Base-by-base conservation (phyloP, 352 stramenopile genomes). In the Phytophthora ohioensis region DNA sequence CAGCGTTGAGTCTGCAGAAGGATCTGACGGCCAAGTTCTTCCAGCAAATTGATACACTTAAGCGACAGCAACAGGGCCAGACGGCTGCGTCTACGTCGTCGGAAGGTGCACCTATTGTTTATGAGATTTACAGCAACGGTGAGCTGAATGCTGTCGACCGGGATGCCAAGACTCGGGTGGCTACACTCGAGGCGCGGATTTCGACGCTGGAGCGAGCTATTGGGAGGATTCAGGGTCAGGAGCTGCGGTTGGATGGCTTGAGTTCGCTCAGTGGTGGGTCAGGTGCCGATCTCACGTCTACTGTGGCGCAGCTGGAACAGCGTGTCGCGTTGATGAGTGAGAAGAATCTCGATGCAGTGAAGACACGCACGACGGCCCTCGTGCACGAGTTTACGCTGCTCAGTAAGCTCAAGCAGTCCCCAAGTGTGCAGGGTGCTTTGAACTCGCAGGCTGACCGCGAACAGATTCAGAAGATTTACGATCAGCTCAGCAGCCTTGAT, bases 61-160 rank as follows among this genome's bases (percentile, higher is more conserved):
- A 87, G 71, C 54, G 69, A 3, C 69, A 87, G 61, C 74, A 85
- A 57, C 71, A 78, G 27, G 64, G 56, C 11, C 61, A 72, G 27
- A 72, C 64, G 5, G 17, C 41, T 36, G 42, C 17, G 32, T 35
- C 56, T 35, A 48, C 52, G 3, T 55, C 38, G 8, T 57, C 48
- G 12, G 58, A 73, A 39, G 43, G 45, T 27, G 76, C 83, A 4
- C 75, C 80, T 3, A 90, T 93, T 54, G 80, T 92, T 55, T 93
- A 93, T 70, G 86, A 93, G 69, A 90, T 93, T 51, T 93, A 84
- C 79, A 92, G 81, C 70, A 92, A 87, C 43, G 84, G 84, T 13
- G 86, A 93, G 73, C 65, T 91, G 34, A 86, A 91, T 63, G 80
- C 81, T 7, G 76, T 91, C 11, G 86, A 92, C 43, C 73, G 74